Conservation (phyloP, 768 basidiomycete genomes). For the Termitomyces sp. region DNA sequence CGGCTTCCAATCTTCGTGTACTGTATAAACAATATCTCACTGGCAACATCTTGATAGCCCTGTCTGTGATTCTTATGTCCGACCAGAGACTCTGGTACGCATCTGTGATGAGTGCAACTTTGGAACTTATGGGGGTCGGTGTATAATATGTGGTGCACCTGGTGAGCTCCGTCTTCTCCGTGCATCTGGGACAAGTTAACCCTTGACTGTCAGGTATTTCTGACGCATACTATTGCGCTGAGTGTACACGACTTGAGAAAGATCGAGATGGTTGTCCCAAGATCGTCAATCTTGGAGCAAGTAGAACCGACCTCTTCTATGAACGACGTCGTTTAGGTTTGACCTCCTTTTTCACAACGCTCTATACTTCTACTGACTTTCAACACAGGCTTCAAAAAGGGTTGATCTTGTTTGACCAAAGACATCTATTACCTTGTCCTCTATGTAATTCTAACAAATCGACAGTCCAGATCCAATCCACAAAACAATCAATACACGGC, state of each 20-base stretch:
- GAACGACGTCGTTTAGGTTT: conserved; percentile 81
- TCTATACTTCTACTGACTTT: not conserved
- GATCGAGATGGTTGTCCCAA: conserved; percentile 98
- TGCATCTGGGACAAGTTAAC: not conserved
- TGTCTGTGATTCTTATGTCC: conserved; percentile 98
- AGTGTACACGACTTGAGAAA: conserved; percentile 95
- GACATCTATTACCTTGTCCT: not conserved
- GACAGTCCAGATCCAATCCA: not conserved
- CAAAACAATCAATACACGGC: conserved; percentile 44
- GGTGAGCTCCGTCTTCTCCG: conserved; percentile 44
- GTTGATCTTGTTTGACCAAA: conserved; percentile 11
- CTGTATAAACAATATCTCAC: not conserved
- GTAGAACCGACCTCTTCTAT: conserved; percentile 89
- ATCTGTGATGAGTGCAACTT: conserved; percentile 99
- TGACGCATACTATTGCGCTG: conserved; percentile 98
- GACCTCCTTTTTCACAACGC: conserved; percentile 14
- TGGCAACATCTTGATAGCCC: conserved; percentile 50
- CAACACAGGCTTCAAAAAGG: conserved; percentile 67
- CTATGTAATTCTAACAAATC: not conserved
- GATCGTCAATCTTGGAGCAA: conserved; percentile 95
- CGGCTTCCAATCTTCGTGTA: conserved; percentile 17
- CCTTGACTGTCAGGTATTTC: conserved; percentile 70
- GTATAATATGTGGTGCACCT: conserved; percentile 96
- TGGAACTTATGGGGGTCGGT: conserved; percentile 94
- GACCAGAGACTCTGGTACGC: conserved; percentile 95